phyloP scores from a whole-genome alignment of 116 monocot genomes.

The Trichopus zeylanicus region DNA sequence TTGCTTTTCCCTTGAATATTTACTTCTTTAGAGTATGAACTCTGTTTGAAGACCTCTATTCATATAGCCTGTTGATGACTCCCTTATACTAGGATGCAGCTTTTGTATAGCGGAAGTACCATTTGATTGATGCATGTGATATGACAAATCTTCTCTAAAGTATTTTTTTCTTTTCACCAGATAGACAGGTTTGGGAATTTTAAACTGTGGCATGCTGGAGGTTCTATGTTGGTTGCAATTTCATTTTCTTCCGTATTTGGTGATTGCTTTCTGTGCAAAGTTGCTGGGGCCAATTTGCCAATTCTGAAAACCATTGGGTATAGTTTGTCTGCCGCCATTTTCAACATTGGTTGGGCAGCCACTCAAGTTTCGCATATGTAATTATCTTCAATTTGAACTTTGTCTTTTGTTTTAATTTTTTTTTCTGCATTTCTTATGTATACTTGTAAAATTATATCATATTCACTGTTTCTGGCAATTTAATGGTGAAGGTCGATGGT shows the following conservation, averaged over 20 bases:
- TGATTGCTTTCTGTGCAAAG: constrained; percentile 65
- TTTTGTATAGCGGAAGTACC: neutral
- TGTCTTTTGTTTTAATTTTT: neutral
- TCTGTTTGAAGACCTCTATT: too few species aligned
- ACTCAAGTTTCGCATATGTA: constrained; percentile 99
- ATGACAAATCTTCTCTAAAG: neutral
- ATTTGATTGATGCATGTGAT: neutral
- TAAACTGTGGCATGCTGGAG: constrained; percentile 90
- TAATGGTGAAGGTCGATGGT: constrained; percentile 76
- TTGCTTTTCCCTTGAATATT: too few species aligned
- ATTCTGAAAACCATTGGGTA: constrained; percentile 73
- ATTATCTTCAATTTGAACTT: constrained; percentile 7
- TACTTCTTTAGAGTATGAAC: too few species aligned
- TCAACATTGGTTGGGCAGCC: constrained; percentile 92
- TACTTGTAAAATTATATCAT: neutral
- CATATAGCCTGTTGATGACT: too few species aligned
- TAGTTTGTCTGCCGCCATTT: constrained; percentile 88
- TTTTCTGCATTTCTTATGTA: neutral
- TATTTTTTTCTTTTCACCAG: constrained; percentile 24
- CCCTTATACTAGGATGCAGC: neutral
- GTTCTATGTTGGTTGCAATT: constrained; percentile 80
- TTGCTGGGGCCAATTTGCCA: constrained; percentile 42
- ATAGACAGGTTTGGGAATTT: constrained; percentile 96
- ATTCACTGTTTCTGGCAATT: neutral
- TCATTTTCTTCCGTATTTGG: constrained; percentile 99